Conservation (phyloP, 192 early-diverging fungal species). For the Rhizophagus sp. region DNA sequence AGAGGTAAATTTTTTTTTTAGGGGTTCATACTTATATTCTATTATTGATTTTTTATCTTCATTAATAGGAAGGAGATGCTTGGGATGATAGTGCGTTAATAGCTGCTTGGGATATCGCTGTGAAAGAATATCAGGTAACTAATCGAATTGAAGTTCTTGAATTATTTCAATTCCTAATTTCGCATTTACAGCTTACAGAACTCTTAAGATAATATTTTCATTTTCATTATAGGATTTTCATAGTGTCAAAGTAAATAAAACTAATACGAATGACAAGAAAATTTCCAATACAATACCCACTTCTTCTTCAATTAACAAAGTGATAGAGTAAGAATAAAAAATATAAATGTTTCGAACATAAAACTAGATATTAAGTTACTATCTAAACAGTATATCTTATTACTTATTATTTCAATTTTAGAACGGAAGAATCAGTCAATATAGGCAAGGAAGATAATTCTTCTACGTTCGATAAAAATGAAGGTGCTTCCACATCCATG, state of each 20-base stretch:
- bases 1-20: not conserved
- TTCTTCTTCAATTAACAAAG: not conserved
- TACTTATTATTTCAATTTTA: not conserved
- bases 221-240: conserved; percentile 3
- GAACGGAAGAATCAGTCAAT: not conserved
- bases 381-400: no score
- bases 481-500: not conserved
- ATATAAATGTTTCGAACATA: not conserved
- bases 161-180: not conserved
- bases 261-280: not conserved
- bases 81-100: conserved; percentile 69
- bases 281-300: not conserved
- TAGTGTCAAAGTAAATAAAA: conserved; percentile 22
- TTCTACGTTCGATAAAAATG: not conserved
- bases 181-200: no score
- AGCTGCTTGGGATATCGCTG: conserved; percentile 62
- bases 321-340: not conserved
- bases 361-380: not conserved
- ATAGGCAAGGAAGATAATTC: not conserved
- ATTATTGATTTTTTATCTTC: not conserved
- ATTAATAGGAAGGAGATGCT: conserved; percentile 34
- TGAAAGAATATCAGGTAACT: conserved; percentile 55
- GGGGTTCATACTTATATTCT: not conserved
- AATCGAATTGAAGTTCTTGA: not conserved
- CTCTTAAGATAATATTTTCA: not conserved